phyloP scores from a whole-genome alignment of 202 grass and related monocot genomes.

The Saccharum hybrid region DNA sequence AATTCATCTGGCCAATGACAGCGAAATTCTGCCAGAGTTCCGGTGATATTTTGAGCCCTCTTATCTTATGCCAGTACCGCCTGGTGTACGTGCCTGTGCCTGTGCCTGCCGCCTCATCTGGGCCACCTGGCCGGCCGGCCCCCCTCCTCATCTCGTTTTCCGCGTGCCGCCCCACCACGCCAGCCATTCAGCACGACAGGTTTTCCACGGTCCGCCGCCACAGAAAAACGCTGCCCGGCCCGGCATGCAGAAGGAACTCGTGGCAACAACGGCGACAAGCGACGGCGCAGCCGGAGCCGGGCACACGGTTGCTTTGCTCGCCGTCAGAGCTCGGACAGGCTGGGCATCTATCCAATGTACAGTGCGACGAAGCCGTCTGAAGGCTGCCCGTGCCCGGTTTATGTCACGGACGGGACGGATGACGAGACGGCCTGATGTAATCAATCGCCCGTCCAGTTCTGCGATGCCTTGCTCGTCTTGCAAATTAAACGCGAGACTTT shows the following conservation, averaged over 20 bases:
- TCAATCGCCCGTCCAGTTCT: not conserved
- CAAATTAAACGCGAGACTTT: not conserved
- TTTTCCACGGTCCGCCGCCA: not conserved
- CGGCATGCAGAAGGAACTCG: not conserved
- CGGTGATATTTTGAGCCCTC: no score
- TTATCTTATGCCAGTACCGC: no score
- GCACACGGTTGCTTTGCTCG: not conserved
- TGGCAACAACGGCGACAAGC: not conserved
- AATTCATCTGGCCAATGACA: no score
- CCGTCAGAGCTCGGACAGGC: not conserved
- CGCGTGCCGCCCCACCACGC: not conserved
- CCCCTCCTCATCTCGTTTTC: not conserved
- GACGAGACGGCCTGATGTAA: constrained; percentile 7
- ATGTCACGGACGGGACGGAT: not conserved
- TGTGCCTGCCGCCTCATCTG: not conserved
- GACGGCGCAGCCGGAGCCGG: no score
- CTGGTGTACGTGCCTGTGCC: not conserved
- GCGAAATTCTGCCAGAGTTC: no score
- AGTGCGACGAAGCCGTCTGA: no score
- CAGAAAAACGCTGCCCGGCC: not conserved
- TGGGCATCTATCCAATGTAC: not conserved
- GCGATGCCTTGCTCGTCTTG: constrained; percentile 30
- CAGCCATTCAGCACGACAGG: not conserved
- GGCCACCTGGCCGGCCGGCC: no score
- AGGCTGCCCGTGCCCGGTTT: no score